A percentile compares a stretch with the other conserved stretches of the same genome.
Conservation (phyloP, 2,329 filamentous ascomycete genomes). For the Ophiognomonia clavigignenti-juglandacearum region DNA sequence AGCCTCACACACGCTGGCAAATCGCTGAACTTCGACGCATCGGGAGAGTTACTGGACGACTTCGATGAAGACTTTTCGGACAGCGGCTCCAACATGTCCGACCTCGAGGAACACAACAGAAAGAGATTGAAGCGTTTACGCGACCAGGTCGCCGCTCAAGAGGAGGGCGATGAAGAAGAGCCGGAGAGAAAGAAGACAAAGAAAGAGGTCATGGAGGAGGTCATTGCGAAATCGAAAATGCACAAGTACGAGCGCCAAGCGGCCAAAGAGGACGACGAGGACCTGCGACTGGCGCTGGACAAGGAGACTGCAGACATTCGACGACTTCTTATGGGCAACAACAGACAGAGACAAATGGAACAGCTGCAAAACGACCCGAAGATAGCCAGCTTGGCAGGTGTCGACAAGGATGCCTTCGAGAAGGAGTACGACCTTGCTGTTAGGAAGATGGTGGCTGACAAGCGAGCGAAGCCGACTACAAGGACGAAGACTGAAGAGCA, state of each 20-base stretch:
- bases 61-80: slow-evolving; percentile 66
- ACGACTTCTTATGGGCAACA: slow-evolving; percentile 57
- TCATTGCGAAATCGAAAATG: slow-evolving; percentile 94
- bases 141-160: slow-evolving; percentile 35
- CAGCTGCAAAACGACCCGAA: slow-evolving; percentile 18
- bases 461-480: slow-evolving; percentile 77
- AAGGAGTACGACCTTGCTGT: slow-evolving; percentile 84
- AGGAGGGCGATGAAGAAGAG: slow-evolving; percentile 44
- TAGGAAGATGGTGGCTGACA: slow-evolving; percentile 77
- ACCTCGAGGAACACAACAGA: slow-evolving; percentile 38
- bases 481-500: slow-evolving; percentile 91
- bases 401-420: slow-evolving; percentile 66
- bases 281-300: slow-evolving; percentile 78
- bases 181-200: slow-evolving; percentile 90
- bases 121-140: slow-evolving; percentile 55
- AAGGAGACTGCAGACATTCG: slow-evolving; percentile 76
- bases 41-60: slow-evolving; percentile 56
- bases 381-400: slow-evolving; percentile 30
- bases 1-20: slow-evolving; percentile 80
- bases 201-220: slow-evolving; percentile 95
- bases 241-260: slow-evolving; percentile 94
- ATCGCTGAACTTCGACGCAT: slow-evolving; percentile 62
- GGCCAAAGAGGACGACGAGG: slow-evolving; percentile 88
- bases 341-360: slow-evolving; percentile 24
- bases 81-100: slow-evolving; percentile 52